Evolutionary conservation across 108 stramenopile species (phyloP), one percentile per base, ranked within the genome.

Genomic region (Nitzschia sp.): DNA sequence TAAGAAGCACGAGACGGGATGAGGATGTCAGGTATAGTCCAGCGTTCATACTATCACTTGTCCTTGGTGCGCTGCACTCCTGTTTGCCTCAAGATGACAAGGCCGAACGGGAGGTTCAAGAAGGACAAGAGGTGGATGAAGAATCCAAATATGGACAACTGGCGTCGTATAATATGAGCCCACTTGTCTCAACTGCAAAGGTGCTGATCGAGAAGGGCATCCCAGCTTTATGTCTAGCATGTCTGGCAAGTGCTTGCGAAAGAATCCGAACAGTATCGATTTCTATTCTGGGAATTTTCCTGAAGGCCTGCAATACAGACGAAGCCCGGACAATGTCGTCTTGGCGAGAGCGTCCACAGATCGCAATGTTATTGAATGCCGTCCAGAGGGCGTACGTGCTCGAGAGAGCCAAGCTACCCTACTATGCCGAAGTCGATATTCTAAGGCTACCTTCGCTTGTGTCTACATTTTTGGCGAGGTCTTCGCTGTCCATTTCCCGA

Each of bases 341-440:
- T 17, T 94, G 93, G 93, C 73, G 85, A 45, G 81, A 85, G 59
- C 77, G 93, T 26, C 87, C 90, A 11, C 93, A 94, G 58, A 53
- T 90, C 23, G 83, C 63, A 31, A 88, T 94, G 88, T n/a, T 91
- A 9, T 66, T 94, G 68, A 77, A 89, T 59, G 87, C 90, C 11
- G 53, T 90, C 9, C 93, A 89, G 53, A 62, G 85, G 55, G 84
- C 85, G 16, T 68, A 91, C 25, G 73, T 70, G 5, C 50, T 87
- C 21, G 58, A 76, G 21, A 68, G 72, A 53, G 66, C 75, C 25
- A 47, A 74, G 32, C 67, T 41, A 23, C 45, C 59, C 23, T 54
- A 75, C 57, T 57, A 53, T 25, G 38, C 53, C 19, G 36, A 1
- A 3, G 58, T 29, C 13, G 44, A 58, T 5, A 28, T 57, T 31